Percentiles rank a stretch among this genome's conserved stretches.
Evolutionary conservation across 192 early-diverging fungal genomes (phyloP).

Genomic region (Gigaspora rosea): DNA sequence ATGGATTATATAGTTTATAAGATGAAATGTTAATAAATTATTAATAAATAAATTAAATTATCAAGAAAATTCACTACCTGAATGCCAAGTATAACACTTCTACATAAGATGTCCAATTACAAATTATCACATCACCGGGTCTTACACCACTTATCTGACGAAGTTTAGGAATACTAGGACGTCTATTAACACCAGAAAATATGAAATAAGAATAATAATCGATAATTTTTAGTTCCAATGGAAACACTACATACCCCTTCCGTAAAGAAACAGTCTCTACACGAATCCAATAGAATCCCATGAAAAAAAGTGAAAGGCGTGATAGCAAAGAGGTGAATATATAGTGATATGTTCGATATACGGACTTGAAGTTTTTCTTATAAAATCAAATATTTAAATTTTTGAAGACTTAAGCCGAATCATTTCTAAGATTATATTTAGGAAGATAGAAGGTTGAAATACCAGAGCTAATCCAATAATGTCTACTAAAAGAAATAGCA

Average conservation of each 20-base stretch:
- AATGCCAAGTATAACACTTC: slow-evolving; percentile 76
- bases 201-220: background rate
- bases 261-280: slow-evolving; percentile 61
- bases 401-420: background rate
- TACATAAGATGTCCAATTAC: slow-evolving; percentile 84
- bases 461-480: slow-evolving; percentile 49
- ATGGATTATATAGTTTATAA: slow-evolving; percentile 16
- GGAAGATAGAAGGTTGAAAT: slow-evolving; percentile 10
- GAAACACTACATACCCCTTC: slow-evolving; percentile 54
- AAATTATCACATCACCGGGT: slow-evolving; percentile 75
- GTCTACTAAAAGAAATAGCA: slow-evolving; percentile 50
- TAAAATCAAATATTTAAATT: background rate
- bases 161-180: slow-evolving; percentile 31
- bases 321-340: slow-evolving; percentile 43
- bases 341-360: slow-evolving; percentile 43
- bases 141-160: slow-evolving; percentile 36
- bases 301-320: slow-evolving; percentile 61
- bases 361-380: slow-evolving; percentile 37
- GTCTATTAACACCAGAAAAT: slow-evolving; percentile 17
- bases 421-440: background rate
- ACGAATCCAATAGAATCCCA: slow-evolving; percentile 79
- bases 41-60: background rate
- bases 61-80: slow-evolving; percentile 43
- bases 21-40: background rate
- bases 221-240: background rate